Evolutionary conservation across 2,329 filamentous ascomycete genomes (phyloP).

Genomic region (Tolypocladium pustulatum): DNA sequence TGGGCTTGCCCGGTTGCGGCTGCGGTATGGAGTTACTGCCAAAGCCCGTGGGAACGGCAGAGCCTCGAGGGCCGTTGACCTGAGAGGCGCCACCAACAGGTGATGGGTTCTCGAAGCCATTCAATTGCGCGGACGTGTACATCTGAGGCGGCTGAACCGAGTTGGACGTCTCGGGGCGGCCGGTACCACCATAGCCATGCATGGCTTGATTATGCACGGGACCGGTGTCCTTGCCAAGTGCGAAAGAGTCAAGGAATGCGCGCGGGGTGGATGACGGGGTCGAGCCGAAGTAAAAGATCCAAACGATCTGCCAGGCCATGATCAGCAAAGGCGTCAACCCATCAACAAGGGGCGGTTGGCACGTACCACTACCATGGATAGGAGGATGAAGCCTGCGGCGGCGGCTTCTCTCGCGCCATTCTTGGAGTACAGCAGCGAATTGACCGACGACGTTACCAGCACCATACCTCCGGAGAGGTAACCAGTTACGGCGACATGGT

Average conservation of each 20-base stretch:
- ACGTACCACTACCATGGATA: slow-evolving; percentile 86
- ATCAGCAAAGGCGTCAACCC: slow-evolving; percentile 5
- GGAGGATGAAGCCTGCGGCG: slow-evolving; percentile 83
- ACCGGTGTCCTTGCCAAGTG: slow-evolving; percentile 75
- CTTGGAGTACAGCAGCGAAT: slow-evolving; percentile 70
- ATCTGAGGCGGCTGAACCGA: slow-evolving; percentile 78
- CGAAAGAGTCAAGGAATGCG: slow-evolving; percentile 91
- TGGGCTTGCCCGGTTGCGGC: slow-evolving; percentile 29
- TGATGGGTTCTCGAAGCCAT: slow-evolving; percentile 92
- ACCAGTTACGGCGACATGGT: slow-evolving; percentile 83
- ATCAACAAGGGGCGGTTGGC: not conserved
- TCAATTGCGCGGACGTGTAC: slow-evolving; percentile 93
- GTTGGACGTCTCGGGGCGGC: slow-evolving; percentile 74
- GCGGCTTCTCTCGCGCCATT: slow-evolving; percentile 71
- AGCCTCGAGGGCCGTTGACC: slow-evolving; percentile 34
- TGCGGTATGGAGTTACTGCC: slow-evolving; percentile 16
- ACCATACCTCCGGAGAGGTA: slow-evolving; percentile 78
- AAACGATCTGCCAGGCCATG: slow-evolving; percentile 58
- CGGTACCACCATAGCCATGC: slow-evolving; percentile 60
- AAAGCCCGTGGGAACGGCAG: slow-evolving; percentile 29
- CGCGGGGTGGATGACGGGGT: slow-evolving; percentile 77
- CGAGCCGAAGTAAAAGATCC: slow-evolving; percentile 98
- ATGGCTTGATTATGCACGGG: slow-evolving; percentile 60
- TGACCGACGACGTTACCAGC: slow-evolving; percentile 76
- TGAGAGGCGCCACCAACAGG: slow-evolving; percentile 63